These are phyloP conservation scores for Kluyveromyces sp. DNA, from an alignment of 1,139 yeast genomes.

Conservation along the genomic window DNA sequence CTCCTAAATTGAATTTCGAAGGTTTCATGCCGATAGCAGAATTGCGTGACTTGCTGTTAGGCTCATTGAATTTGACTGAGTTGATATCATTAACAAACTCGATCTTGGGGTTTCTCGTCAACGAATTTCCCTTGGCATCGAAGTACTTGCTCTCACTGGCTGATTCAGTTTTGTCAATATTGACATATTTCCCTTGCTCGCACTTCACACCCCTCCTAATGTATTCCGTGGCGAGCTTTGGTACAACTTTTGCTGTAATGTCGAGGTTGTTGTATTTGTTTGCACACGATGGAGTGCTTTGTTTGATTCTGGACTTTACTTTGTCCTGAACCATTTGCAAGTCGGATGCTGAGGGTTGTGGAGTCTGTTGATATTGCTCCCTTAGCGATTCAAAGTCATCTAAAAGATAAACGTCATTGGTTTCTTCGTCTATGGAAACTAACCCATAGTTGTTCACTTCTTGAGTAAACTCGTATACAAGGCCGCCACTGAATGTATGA, in stretches of 20 bases:
- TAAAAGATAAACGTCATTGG: slow-evolving; percentile 44
- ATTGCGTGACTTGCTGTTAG: slow-evolving; percentile 1
- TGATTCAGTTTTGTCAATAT: slow-evolving; percentile 33
- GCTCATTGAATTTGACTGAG: neutral
- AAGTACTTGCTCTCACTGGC: slow-evolving; percentile 15
- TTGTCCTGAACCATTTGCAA: slow-evolving; percentile 7
- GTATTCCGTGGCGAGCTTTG: slow-evolving; percentile 39
- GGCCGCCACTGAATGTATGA: slow-evolving; percentile 81
- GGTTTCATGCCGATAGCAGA: neutral
- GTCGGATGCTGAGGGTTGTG: slow-evolving; percentile 25
- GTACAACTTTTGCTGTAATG: slow-evolving; percentile 43
- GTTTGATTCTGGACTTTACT: slow-evolving; percentile 5
- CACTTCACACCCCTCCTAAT: slow-evolving; percentile 44
- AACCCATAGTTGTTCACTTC: slow-evolving; percentile 87
- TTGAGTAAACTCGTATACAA: slow-evolving; percentile 85
- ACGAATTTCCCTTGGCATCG: slow-evolving; percentile 15
- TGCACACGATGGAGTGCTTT: slow-evolving; percentile 33
- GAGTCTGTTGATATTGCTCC: slow-evolving; percentile 38
- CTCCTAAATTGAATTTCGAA: neutral
- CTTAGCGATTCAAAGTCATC: slow-evolving; percentile 50
- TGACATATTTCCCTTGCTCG: slow-evolving; percentile 42
- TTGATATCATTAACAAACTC: slow-evolving; percentile 5
- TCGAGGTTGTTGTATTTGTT: slow-evolving; percentile 47
- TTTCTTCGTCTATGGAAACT: slow-evolving; percentile 52
- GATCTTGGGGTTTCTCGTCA: slow-evolving; percentile 4